Evolutionary conservation across 2,329 filamentous ascomycete genomes (phyloP), one percentile per base, ranked within the genome.

Genomic region (Neurospora crassa): DNA sequence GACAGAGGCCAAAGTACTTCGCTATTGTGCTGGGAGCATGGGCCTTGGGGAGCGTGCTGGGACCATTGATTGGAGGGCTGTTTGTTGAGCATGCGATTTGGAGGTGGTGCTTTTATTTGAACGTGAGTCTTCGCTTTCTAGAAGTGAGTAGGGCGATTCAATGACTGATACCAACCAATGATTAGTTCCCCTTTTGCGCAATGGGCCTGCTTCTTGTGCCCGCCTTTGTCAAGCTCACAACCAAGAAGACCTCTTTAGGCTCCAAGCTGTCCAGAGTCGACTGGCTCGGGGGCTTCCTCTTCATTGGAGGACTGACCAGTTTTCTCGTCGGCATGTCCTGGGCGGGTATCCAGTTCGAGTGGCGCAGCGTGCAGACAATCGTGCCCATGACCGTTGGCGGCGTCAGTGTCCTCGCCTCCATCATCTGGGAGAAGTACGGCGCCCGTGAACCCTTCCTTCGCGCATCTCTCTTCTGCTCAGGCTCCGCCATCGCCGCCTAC

Each of bases 51-150:
- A 81, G 79, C 34, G 79, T 79, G 0, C 69, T 83, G 7, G 83
- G 80, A 0, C 81, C 82, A 1, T 76, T 84, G 47, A 75, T 83
- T 4, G 82, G 81, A 1, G 81, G 81, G 5, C 75, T 76, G 37
- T 78, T 81, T 70, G 79, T 77, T 1, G 72, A 81, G 69, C 74
- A 76, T n/a, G 78, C 77, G 1, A 80, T 79, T 0, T 86, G 84
- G 84, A 76, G 81, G 10, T 86, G 82, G 82, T 80, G 82, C 34
- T 87, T 87, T 73, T 85, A 84, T 72, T 73, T 84, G 67, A 84
- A 83, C 59, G 74, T 76, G 70, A 37, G 75, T 73, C n/a, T 16
- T 18, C 43, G 14, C 11, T 16, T 20, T 43, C 34, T 37, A 11
- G 14, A n/a, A 68, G 5, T 53, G 10, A 37, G 34, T 14, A n/a